Evolutionary conservation across 257 asterid species (phyloP).

Genomic region (Solanum paucissectum): DNA sequence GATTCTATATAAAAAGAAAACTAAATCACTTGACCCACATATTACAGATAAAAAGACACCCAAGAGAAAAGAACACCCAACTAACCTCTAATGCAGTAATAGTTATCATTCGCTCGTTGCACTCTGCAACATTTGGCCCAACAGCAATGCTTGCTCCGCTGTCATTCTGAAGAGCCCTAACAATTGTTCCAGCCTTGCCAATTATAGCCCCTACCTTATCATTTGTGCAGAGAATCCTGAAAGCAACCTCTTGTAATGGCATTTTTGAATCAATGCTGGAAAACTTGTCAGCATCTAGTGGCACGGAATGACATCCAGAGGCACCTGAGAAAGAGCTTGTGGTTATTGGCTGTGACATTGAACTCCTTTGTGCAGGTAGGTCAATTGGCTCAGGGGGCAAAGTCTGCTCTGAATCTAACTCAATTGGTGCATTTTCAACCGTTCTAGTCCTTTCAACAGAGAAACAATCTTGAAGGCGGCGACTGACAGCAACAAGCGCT

Average conservation of each 20-base stretch:
- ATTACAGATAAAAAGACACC: neutral
- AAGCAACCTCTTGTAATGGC: conserved; percentile 36
- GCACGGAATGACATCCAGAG: conserved; percentile 10
- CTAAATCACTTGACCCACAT: neutral
- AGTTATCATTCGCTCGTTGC: conserved; percentile 52
- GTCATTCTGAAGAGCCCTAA: conserved; percentile 41
- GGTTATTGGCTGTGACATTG: conserved; percentile 21
- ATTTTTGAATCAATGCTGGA: conserved; percentile 14
- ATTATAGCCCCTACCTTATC: conserved; percentile 56
- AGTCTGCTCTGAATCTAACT: conserved; percentile 10
- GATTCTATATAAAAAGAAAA: conserved; percentile 21
- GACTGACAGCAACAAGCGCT: conserved; percentile 52
- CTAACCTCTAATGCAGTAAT: conserved; percentile 55
- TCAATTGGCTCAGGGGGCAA: conserved; percentile 20
- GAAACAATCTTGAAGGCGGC: conserved; percentile 56
- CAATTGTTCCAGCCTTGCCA: conserved; percentile 66
- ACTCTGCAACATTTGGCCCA: conserved; percentile 38
- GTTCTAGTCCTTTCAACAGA: conserved; percentile 24
- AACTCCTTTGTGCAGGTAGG: conserved; percentile 22
- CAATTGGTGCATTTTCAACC: conserved; percentile 15
- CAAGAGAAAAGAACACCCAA: neutral
- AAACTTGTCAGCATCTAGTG: conserved; percentile 18
- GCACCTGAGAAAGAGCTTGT: conserved; percentile 22
- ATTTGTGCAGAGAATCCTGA: conserved; percentile 50
- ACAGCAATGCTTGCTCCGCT: conserved; percentile 43